phyloP scores from a whole-genome alignment of 202 grass and related monocot species.

The Cymbopogon flexuosus region DNA sequence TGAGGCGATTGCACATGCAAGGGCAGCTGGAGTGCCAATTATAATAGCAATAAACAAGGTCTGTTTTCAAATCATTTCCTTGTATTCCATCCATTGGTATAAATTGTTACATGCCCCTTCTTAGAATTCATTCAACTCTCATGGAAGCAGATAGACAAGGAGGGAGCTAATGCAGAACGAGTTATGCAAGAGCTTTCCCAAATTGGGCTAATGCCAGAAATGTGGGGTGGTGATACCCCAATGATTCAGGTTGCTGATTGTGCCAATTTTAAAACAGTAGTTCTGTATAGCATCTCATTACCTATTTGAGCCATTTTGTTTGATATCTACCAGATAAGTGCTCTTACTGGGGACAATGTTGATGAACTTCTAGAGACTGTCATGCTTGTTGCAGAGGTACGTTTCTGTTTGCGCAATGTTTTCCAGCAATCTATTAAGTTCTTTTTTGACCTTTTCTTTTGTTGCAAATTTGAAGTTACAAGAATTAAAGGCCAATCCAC shows the following conservation, averaged over 20 bases:
- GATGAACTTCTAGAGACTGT: constrained; percentile 89
- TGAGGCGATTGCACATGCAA: constrained; percentile 95
- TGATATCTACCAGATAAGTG: constrained; percentile 65
- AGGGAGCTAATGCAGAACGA: constrained; percentile 76
- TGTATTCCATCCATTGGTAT: not conserved
- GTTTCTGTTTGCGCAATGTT: constrained; percentile 9
- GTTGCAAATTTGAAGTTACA: constrained; percentile 57
- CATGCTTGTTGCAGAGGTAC: constrained; percentile 97
- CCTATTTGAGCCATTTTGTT: constrained; percentile 31
- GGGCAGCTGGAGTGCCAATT: constrained; percentile 89
- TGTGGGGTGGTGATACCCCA: constrained; percentile 88
- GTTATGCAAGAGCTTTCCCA: constrained; percentile 94
- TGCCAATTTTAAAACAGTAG: constrained; percentile 10
- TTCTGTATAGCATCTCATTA: constrained; percentile 24
- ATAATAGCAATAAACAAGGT: constrained; percentile 94
- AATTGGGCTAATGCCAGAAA: constrained; percentile 83
- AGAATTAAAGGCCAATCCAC: constrained; percentile 97
- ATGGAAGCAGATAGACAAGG: constrained; percentile 75
- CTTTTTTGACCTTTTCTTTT: constrained; percentile 32
- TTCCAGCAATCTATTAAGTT: constrained; percentile 21
- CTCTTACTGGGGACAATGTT: constrained; percentile 88
- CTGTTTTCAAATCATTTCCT: constrained; percentile 30
- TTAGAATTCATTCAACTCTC: constrained; percentile 26
- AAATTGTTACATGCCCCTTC: not conserved
- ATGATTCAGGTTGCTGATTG: constrained; percentile 74